phyloP scores from a whole-genome alignment of 1,139 yeast species.

The Sugiyamaella novakii region DNA sequence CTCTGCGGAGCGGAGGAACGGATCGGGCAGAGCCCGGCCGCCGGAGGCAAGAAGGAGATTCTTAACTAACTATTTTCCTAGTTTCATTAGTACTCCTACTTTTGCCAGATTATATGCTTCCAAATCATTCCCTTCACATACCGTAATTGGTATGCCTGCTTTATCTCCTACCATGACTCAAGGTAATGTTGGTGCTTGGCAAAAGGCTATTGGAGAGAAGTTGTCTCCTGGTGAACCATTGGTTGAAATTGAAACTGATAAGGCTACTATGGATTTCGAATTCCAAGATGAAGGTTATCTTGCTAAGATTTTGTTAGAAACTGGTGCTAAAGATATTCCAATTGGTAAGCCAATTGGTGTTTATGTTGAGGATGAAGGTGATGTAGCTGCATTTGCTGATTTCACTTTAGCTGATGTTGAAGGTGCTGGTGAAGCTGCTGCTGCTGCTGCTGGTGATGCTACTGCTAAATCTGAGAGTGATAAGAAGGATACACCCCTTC shows the following conservation, averaged over 20 bases:
- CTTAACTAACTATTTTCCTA: conserved; percentile 6
- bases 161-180: conserved; percentile 98
- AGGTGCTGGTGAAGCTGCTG: conserved; percentile 51
- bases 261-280: conserved; percentile 98
- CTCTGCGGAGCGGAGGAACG: conserved; percentile 3
- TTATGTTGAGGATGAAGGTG: conserved; percentile 83
- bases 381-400: conserved; percentile 83
- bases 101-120: conserved; percentile 46
- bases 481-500: conserved; percentile 32
- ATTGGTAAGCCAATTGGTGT: conserved; percentile 97
- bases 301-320: conserved; percentile 85
- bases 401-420: conserved; percentile 88
- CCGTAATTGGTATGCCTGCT: conserved; percentile 85
- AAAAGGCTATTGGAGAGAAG: conserved; percentile 83
- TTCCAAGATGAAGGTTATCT: conserved; percentile 97
- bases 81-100: conserved; percentile 28
- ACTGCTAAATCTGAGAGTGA: conserved; percentile 28
- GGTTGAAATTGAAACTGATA: conserved; percentile 97
- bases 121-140: conserved; percentile 55
- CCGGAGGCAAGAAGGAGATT: neutral
- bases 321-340: conserved; percentile 86
- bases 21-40: conserved; percentile 5
- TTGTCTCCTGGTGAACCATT: conserved; percentile 89
- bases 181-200: conserved; percentile 89
- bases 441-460: conserved; percentile 41